Conservation (phyloP, 495 filamentous ascomycete genomes). For the Lasiosphaeria hispida region DNA sequence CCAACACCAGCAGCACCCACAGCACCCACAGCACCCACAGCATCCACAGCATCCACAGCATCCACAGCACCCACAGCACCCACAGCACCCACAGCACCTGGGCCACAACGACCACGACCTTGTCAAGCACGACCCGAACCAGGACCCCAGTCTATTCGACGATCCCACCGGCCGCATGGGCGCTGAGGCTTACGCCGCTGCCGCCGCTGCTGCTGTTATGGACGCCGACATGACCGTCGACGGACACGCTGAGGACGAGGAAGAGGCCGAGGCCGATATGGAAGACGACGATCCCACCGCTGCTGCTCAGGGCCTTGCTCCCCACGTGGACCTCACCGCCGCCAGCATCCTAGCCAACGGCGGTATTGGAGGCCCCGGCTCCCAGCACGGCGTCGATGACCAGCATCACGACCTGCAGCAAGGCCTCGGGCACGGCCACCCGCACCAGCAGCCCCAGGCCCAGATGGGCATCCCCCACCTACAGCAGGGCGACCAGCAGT, state of each 20-base stretch:
- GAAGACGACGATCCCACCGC: slow-evolving; percentile 26
- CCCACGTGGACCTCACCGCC: slow-evolving; percentile 32
- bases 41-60: neutral
- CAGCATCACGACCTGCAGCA: slow-evolving; percentile 15
- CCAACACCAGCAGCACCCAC: neutral
- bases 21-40: neutral
- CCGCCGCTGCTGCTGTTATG: slow-evolving; percentile 38
- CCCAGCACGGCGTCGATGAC: slow-evolving; percentile 20
- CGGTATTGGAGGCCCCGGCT: slow-evolving; percentile 8
- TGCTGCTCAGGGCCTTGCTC: slow-evolving; percentile 20
- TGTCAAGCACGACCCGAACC: slow-evolving; percentile 57
- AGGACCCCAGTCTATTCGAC: slow-evolving; percentile 53
- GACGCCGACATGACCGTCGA: slow-evolving; percentile 29
- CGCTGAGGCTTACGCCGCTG: slow-evolving; percentile 45
- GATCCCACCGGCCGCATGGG: slow-evolving; percentile 22
- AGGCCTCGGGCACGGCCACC: slow-evolving; percentile 12
- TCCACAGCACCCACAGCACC: neutral
- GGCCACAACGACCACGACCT: slow-evolving; percentile 16
- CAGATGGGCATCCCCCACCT: slow-evolving; percentile 28
- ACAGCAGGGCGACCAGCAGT: slow-evolving; percentile 32
- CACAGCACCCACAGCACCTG: neutral
- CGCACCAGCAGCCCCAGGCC: slow-evolving; percentile 18
- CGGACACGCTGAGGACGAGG: slow-evolving; percentile 24
- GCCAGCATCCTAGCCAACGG: slow-evolving; percentile 33
- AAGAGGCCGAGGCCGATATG: slow-evolving; percentile 32